Conservation (phyloP, 345 rosid species). For the Eutrema heterophyllum region DNA sequence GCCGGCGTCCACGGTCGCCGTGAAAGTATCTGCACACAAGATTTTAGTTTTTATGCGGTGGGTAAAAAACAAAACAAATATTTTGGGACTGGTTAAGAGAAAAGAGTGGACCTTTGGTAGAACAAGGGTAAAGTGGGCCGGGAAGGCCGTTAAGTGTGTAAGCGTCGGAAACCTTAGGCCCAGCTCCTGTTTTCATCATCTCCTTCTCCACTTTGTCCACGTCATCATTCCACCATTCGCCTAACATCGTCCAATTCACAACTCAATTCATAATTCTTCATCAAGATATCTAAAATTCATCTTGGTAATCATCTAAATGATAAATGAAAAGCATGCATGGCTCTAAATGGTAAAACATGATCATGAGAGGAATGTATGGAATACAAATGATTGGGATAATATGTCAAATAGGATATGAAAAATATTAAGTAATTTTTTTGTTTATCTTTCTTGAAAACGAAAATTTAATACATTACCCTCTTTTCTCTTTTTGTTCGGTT, state of each 20-base stretch:
- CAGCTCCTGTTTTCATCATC: slow-evolving; percentile 44
- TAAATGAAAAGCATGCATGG: no score
- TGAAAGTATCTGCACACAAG: slow-evolving; percentile 42
- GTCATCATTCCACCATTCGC: slow-evolving; percentile 71
- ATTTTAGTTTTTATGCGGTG: neutral
- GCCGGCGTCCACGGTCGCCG: slow-evolving; percentile 41
- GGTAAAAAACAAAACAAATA: slow-evolving; percentile 3
- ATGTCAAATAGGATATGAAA: no score
- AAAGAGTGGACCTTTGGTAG: slow-evolving; percentile 40
- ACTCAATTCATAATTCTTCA: neutral
- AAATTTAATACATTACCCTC: no score
- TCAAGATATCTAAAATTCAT: no score
- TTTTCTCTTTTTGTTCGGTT: no score
- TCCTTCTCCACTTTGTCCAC: slow-evolving; percentile 43
- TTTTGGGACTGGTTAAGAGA: neutral
- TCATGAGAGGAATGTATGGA: no score
- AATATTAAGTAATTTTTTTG: no score
- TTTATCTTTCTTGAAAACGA: no score
- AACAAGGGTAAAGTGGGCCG: slow-evolving; percentile 64
- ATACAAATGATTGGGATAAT: no score
- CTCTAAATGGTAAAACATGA: no score
- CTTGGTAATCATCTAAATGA: no score
- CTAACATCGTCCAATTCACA: slow-evolving; percentile 12
- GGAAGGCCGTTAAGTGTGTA: slow-evolving; percentile 67
- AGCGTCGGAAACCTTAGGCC: slow-evolving; percentile 48